Conservation (phyloP, 2,329 filamentous ascomycete genomes). For the Alternaria solani region DNA sequence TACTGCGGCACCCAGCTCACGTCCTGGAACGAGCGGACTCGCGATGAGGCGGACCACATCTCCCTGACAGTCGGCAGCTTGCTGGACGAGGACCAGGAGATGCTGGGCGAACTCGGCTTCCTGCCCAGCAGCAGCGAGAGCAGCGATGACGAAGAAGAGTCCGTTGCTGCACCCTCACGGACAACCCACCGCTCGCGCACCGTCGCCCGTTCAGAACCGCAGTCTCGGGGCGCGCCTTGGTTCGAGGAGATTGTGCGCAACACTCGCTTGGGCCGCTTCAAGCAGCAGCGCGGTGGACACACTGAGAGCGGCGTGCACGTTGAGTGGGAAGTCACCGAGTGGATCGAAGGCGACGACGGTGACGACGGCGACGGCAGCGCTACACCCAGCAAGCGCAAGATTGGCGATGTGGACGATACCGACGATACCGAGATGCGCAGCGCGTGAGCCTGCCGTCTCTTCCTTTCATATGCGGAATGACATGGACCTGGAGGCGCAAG, state of each 20-base stretch:
- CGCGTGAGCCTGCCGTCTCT: constrained; percentile 20
- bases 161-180: constrained; percentile 26
- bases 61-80: constrained; percentile 83
- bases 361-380: constrained; percentile 46
- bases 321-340: constrained; percentile 88
- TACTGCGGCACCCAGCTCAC: constrained; percentile 88
- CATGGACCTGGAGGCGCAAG: constrained; percentile 6
- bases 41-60: constrained; percentile 77
- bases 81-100: constrained; percentile 71
- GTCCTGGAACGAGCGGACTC: constrained; percentile 80
- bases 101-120: constrained; percentile 78
- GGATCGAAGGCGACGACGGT: constrained; percentile 50
- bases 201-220: constrained; percentile 32
- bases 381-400: constrained; percentile 47
- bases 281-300: constrained; percentile 67
- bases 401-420: constrained; percentile 42
- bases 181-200: constrained; percentile 17
- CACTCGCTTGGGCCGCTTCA: constrained; percentile 73
- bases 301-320: constrained; percentile 72
- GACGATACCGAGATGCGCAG: constrained; percentile 46
- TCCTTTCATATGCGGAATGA: constrained; percentile 5
- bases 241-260: constrained; percentile 83
- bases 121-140: constrained; percentile 57
- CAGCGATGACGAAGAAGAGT: constrained; percentile 39
- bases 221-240: constrained; percentile 74